Conservation (phyloP, 345 rosid species). For the Acer saccharum region DNA sequence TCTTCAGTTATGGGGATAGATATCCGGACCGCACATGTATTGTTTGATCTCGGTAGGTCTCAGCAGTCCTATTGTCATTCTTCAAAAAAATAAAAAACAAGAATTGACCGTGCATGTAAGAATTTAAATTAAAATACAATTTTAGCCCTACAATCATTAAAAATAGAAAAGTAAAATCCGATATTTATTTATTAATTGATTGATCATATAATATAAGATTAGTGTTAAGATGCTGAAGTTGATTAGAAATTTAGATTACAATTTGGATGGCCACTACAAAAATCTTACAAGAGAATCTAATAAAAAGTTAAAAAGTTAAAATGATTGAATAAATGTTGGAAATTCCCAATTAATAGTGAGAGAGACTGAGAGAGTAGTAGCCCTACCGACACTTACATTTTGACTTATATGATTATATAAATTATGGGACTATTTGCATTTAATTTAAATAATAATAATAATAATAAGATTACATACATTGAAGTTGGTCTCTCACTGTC, state of each 20-base stretch:
- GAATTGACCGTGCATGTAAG: too few species aligned
- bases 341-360: neutral
- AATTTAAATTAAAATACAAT: too few species aligned
- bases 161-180: too few species aligned
- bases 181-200: too few species aligned
- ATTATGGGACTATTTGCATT: neutral
- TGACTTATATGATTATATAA: neutral
- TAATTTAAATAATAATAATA: too few species aligned
- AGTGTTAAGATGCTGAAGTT: neutral
- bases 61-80: too few species aligned
- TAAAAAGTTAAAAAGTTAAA: neutral
- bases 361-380: neutral
- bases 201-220: neutral
- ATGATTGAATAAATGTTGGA: neutral
- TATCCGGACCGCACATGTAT: too few species aligned
- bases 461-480: neutral
- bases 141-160: too few species aligned
- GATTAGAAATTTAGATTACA: neutral
- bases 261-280: neutral
- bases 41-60: too few species aligned
- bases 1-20: too few species aligned
- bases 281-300: neutral
- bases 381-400: constrained; percentile 5
- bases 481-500: neutral
- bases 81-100: too few species aligned